A percentile compares a stretch with the other conserved stretches of the same genome.
Evolutionary conservation across 208 protist species (phyloP).

Genomic region (Trypanosoma cruzi): DNA sequence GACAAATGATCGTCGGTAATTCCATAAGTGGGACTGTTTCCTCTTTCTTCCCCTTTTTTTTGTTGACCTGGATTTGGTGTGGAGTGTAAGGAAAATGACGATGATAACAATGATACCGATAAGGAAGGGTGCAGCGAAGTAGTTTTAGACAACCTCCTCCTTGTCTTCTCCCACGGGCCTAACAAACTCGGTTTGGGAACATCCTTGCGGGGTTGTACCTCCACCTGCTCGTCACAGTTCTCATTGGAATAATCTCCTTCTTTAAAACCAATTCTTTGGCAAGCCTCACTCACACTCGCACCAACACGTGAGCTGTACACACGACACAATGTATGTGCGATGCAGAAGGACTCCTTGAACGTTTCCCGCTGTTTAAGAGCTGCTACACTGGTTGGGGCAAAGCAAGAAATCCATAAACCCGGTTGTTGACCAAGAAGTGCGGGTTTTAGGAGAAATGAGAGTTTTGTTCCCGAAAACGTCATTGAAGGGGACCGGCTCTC

Average conservation of each 20-base stretch:
- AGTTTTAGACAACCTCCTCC: background rate
- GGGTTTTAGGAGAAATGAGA: slow-evolving; percentile 75
- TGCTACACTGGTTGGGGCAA: slow-evolving; percentile 47
- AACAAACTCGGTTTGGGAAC: slow-evolving; percentile 4
- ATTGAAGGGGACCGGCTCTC: slow-evolving; percentile 54
- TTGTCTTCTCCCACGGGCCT: background rate
- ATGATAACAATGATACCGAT: slow-evolving; percentile 6
- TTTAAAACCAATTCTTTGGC: background rate
- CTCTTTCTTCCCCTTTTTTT: background rate
- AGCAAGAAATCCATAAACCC: slow-evolving; percentile 70
- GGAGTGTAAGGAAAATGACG: background rate
- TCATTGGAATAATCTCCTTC: background rate
- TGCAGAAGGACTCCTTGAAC: slow-evolving; percentile 75
- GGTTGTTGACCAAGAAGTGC: slow-evolving; percentile 63
- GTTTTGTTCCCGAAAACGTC: slow-evolving; percentile 55
- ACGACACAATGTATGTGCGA: slow-evolving; percentile 54
- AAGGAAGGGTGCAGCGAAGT: background rate
- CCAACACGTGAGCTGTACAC: slow-evolving; percentile 55
- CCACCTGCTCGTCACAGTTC: slow-evolving; percentile 6
- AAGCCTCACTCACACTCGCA: slow-evolving; percentile 8
- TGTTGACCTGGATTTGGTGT: background rate
- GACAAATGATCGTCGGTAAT: background rate
- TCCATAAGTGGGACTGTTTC: background rate
- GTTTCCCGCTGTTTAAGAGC: slow-evolving; percentile 43
- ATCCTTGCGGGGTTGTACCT: slow-evolving; percentile 10